A percentile compares a stretch with the other conserved stretches of the same genome.
These are phyloP conservation scores for Didymella pomorum DNA, from an alignment of 2,329 filamentous ascomycete genomes.

Conservation along the genomic window DNA sequence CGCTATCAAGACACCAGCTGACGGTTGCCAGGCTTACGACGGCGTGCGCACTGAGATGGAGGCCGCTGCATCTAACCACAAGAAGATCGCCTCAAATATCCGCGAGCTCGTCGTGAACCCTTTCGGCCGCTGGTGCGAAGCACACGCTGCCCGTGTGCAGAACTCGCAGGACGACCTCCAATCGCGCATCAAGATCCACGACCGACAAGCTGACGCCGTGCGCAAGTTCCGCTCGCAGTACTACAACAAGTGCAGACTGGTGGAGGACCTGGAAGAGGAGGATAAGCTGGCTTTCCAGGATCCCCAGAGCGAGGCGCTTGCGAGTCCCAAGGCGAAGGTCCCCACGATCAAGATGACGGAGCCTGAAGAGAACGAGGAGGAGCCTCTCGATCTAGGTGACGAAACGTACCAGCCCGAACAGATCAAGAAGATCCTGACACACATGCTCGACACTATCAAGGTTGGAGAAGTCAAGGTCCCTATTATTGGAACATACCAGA, in stretches of 20 bases:
- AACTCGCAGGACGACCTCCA: slow-evolving; percentile 96
- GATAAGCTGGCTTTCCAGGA: slow-evolving; percentile 98
- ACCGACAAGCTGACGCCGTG: slow-evolving; percentile 87
- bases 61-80: slow-evolving; percentile 86
- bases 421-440: slow-evolving; percentile 85
- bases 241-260: slow-evolving; percentile 97
- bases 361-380: slow-evolving; percentile 72
- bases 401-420: slow-evolving; percentile 84
- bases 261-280: slow-evolving; percentile 97
- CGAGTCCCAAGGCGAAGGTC: slow-evolving; percentile 67
- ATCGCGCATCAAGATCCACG: slow-evolving; percentile 86
- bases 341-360: slow-evolving; percentile 89
- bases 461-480: slow-evolving; percentile 93
- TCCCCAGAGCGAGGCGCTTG: slow-evolving; percentile 63
- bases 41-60: slow-evolving; percentile 92
- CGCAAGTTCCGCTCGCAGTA: slow-evolving; percentile 95
- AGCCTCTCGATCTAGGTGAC: slow-evolving; percentile 89
- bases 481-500: slow-evolving; percentile 92
- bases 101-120: slow-evolving; percentile 93
- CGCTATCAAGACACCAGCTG: slow-evolving; percentile 1
- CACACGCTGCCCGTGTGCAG: slow-evolving; percentile 88
- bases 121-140: slow-evolving; percentile 95
- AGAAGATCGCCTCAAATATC: slow-evolving; percentile 95
- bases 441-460: slow-evolving; percentile 87
- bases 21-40: slow-evolving; percentile 80